Evolutionary conservation across 129 eudicot genomes (phyloP), one percentile per base, ranked within the genome.

Genomic region (Chrysanthemum lavandulifolium): DNA sequence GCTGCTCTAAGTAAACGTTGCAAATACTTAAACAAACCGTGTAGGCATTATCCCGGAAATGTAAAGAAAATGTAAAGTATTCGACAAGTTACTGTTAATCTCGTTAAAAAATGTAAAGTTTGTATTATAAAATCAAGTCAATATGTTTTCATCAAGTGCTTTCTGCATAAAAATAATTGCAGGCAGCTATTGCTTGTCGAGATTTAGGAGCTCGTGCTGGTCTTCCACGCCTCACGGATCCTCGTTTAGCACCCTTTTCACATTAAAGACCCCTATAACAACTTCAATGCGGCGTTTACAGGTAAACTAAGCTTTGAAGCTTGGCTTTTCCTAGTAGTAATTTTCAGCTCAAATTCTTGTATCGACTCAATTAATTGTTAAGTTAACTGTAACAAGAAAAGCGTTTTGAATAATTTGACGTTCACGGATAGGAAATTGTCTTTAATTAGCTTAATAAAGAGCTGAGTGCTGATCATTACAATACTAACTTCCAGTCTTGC

Each of bases 141-240:
- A 4, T 3, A 33, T 33, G 40, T 33, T 29, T 14, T 57, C 21
- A 12, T 67, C 21, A 71, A 33, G 15, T 7, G 0, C 36, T 6
- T 55, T 65, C 18, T 60, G 40, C 10, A 52, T 47, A 51, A 23
- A 51, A 23, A 50, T 29, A 8, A 73, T 61, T 69, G 61, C 92
- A 93, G 98, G 98, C 96, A 23, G 92, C 87, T 23, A 79, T 83
- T 5, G 62, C 82, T 45, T 89, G 96, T 61, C 81, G 95, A 79
- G 92, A 81, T 11, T 73, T 93, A 75, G 98, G 98, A 78, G 98
- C 98, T 60, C 79, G 98, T 76, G 76, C 92, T 61, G 90, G 96
- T 76, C 97, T 89, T 81, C 98, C 98, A 47, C 73, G 31, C 49
- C 88, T 78, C 50, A 68, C 86, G 16, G 92, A 93, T 74, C 90